Evolutionary conservation across 2,329 filamentous ascomycete species (phyloP), one percentile per base, ranked within the genome.

Genomic region (Arachnomyces sp.): DNA sequence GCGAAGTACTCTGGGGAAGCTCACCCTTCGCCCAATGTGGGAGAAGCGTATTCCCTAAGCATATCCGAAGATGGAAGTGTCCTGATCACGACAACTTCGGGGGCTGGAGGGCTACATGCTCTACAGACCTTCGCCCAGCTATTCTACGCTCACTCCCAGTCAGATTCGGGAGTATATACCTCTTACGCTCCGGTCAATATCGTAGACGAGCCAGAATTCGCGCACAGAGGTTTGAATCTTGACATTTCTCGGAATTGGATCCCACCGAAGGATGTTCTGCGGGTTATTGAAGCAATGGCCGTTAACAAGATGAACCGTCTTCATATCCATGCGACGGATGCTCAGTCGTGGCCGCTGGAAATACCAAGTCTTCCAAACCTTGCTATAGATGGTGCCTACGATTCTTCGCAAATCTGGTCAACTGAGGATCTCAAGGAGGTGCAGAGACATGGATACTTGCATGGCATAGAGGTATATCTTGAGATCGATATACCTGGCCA

Each of bases 401-500:
- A 71, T 14, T 67, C 72, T 13, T 74, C 74, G 33, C 68, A 84
- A 37, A 74, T 76, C 0, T 93, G 92, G 65, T 76, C 73, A 1
- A 72, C 79, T 0, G 61, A 65, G 2, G 80, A 87, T 45, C 66
- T 94, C 20, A 59, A 70, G 15, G 60, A 68, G 0, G 74, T 94
- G 33, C 82, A 92, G 50, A 69, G 73, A 43, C 85, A 88, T 57
- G 87, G 79, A 2, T 65, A 74, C 4, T 61, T 76, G 16, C 77
- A 80, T 18, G 84, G 83, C 25, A 71, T 90, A 3, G 71, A 84
- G 54, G 71, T 86, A 2, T 77, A 83, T 47, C 66, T 87, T 39
- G 84, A 89, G 58, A 82, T 87, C 47, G 84, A 89, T 55, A 84
- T 83, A 72, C 84, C 84, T 3, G 83, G 84, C 4, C 84, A 90